Evolutionary conservation across 1,139 yeast species (phyloP), one percentile per base, ranked within the genome.

Genomic region (Pichia sp.): DNA sequence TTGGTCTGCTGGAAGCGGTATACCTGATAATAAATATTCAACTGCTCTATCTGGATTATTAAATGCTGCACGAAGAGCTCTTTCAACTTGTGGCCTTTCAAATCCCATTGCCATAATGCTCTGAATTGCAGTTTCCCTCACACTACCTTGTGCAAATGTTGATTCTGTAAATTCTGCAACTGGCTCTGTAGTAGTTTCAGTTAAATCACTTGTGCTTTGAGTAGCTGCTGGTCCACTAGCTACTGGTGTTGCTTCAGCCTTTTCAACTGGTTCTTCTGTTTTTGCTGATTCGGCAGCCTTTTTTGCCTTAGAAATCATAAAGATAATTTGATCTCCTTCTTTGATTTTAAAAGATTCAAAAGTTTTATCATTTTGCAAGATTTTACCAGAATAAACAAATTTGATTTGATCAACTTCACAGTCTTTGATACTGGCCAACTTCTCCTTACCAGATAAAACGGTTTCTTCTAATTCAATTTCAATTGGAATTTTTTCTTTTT

Each of bases 31-130:
- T 48, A 92, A 73, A 63, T 92, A 90, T 63, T 94, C 98, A 6
- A 90, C 97, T 0, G 99, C 99, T 59, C 98, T 81, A 61, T 92
- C 97, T 26, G 99, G 98, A 66, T 92, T 90, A 67, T 92, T 92
- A 68, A 82, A 92, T 0, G 98, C 97, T 20, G 97, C 96, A 59
- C 95, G 79, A 63, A 92, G 72, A 0, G 99, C 98, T 36, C 80
- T 76, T 66, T 87, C 95, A 28, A 87, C 97, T 62, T 87, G 87
- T 6, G 79, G 74, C 57, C 96, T 80, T 43, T 85, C 89, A 63
- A 87, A 94, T 12, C 98, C 98, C 97, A 92, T 89, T 58, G 87
- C 97, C 82, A 89, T 78, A 62, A 92, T 87, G 60, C 84, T 84
- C 53, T 73, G 76, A 50, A 92, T 78, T 24, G 85, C 82, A 16